Base-by-base conservation (phyloP, 129 eudicot species). In the Rutidosis leptorrhynchoides region DNA sequence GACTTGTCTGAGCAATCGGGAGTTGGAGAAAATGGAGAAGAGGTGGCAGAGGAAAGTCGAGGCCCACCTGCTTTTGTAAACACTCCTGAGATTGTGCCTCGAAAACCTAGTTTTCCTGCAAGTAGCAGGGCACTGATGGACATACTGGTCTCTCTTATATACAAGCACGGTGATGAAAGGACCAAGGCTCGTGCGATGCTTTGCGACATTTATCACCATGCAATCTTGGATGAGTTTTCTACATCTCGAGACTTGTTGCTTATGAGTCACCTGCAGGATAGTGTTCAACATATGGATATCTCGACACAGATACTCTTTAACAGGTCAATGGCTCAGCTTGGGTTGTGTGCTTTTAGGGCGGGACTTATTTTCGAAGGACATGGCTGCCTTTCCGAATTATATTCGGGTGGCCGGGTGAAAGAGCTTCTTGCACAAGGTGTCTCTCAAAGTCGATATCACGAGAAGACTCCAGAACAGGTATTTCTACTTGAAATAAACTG, bases 141-240 rank as follows among this genome's bases (percentile, higher is more conserved):
- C 69, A 79, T 75, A 40, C 75, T 91, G 6, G 96, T 59, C 9
- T 59, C 64, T 17, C 43, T 15, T 62, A 85, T 87, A 51, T 91
- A 91, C 80, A 81, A 85, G 74, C 78, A 67, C 68, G 97, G 97
- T 14, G 97, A 91, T 85, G 96, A 91, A 69, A 78, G 96, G 11
- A 87, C 97, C 4, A 91, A 87, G 83, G 94, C 97, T 26, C 97
- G 96, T 61, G 97, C 97, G 30, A 91, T 91, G 97, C 90, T 91
- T 56, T 91, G 96, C 71, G 97, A 91, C 72, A 91, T 90, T 37
- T 90, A 87, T 58, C 93, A 87, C 63, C 96, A 85, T 79, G 93
- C 96, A 24, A 72, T 87, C 32, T 55, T 77, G 79, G 97, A 90
- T 73, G 96, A 90, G 24, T 90, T 90, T 60, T 71, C 86, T 16